Percentiles rank a stretch among this genome's conserved stretches.
phyloP scores from a whole-genome alignment of 192 early-diverging fungal species.

The Polychytrium aggregatum region DNA sequence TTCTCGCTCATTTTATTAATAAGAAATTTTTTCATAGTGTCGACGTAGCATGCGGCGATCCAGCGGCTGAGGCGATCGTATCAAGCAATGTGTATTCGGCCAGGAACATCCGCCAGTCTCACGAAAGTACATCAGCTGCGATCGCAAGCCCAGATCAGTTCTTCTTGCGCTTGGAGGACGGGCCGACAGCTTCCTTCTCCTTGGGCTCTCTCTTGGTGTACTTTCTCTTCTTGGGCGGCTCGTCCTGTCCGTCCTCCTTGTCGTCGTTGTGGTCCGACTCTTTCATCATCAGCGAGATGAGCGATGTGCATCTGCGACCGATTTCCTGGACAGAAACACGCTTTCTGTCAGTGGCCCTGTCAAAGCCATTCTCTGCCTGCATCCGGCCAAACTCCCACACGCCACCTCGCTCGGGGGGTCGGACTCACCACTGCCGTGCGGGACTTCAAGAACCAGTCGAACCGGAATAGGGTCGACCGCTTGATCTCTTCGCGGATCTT shows the following conservation, averaged over 20 bases:
- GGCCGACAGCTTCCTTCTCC: too few species aligned
- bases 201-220: too few species aligned
- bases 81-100: too few species aligned
- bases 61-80: too few species aligned
- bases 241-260: constrained; percentile 3
- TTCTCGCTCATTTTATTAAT: too few species aligned
- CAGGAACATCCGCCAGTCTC: too few species aligned
- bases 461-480: constrained; percentile 72
- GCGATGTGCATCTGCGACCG: constrained; percentile 69
- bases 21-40: too few species aligned
- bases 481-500: constrained; percentile 79
- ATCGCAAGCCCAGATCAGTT: too few species aligned
- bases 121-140: too few species aligned
- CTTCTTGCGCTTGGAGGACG: too few species aligned
- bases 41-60: too few species aligned
- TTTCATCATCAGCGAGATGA: constrained; percentile 57
- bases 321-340: constrained; percentile 44
- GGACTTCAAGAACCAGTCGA: constrained; percentile 98
- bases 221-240: constrained; percentile 3
- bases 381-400: background rate
- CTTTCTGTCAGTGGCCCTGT: background rate
- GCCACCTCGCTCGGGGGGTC: background rate
- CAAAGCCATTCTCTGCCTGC: background rate
- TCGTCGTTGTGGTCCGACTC: constrained; percentile 20
- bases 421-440: constrained; percentile 52